phyloP scores from a whole-genome alignment of 2,329 filamentous ascomycete genomes.

The Penicillium sp. region DNA sequence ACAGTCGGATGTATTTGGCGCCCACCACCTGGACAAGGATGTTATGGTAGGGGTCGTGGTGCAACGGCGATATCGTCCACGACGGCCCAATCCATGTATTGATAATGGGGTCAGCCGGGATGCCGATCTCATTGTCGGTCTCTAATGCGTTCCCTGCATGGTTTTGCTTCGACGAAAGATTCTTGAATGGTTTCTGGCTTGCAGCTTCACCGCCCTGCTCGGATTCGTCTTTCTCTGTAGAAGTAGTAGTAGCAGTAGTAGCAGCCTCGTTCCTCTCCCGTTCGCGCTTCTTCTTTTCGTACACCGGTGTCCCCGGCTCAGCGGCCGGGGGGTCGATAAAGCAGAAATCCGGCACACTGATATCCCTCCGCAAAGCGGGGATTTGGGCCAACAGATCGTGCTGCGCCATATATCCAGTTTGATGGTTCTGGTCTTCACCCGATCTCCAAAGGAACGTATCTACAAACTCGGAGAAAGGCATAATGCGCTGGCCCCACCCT shows the following conservation, averaged over 20 bases:
- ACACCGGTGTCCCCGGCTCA: constrained; percentile 48
- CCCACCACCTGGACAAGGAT: constrained; percentile 86
- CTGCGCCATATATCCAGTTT: constrained; percentile 81
- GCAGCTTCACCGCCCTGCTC: constrained; percentile 8
- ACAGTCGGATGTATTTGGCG: constrained; percentile 85
- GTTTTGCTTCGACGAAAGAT: constrained; percentile 10
- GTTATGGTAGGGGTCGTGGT: constrained; percentile 93
- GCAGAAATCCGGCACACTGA: constrained; percentile 78
- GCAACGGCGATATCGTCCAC: constrained; percentile 84
- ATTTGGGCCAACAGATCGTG: constrained; percentile 84
- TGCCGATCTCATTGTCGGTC: constrained; percentile 13
- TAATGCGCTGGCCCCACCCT: constrained; percentile 77
- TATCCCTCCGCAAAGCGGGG: constrained; percentile 69
- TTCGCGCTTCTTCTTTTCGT: constrained; percentile 33
- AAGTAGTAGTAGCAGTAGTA: not conserved
- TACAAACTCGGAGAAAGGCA: constrained; percentile 71
- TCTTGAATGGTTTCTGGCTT: constrained; percentile 33
- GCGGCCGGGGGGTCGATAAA: constrained; percentile 62
- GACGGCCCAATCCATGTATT: constrained; percentile 93
- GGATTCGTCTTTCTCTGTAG: not conserved
- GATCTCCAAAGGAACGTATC: constrained; percentile 51
- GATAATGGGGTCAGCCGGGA: constrained; percentile 56
- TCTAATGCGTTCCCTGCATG: constrained; percentile 14
- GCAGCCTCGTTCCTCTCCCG: constrained; percentile 10
- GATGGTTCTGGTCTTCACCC: constrained; percentile 19